Evolutionary conservation across 176 grass and related monocot species (phyloP), one percentile per base, ranked within the genome.

Genomic region (Juncus effusus): DNA sequence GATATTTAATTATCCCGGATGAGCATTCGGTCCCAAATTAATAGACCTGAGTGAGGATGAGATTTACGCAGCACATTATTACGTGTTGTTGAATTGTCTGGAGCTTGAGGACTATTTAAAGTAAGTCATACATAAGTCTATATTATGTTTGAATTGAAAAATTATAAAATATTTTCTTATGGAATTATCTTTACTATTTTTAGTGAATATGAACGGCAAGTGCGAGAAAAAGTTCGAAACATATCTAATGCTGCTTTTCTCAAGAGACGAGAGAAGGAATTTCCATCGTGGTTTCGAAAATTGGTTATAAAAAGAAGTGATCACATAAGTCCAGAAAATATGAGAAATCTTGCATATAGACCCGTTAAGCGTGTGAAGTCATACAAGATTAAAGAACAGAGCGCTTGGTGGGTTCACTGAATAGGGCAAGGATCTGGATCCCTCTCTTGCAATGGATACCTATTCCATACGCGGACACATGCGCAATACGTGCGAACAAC

Each of bases 41-140:
- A 39, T 10, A 16, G 62, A 42, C 5, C 16, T 76, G 40, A 16
- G 10, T 54, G 47, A 40, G n/a, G 7, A 76, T n/a, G 73, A 76
- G 63, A 39, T 16, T 6, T 36, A 65, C 0, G 73, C 73, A 54
- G 47, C 47, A n/a, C n/a, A n/a, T n/a, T n/a, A n/a, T n/a, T n/a
- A n/a, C n/a, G n/a, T n/a, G 4, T n/a, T 76, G 13, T 12, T 56
- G 10, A 76, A 76, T 42, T 76, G 60, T 44, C 35, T 10, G 3
- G 73, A 76, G 36, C 28, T 76, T 6, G 56, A 13, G 38, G 47
- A 51, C 15, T 76, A 62, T 65, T 10, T 64, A 5, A 36, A 55
- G 60, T 76, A 76, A 76, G 60, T 45, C 3, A 3, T 45, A 45
- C n/a, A 45, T 45, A 4, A 45, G 5, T 45, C 3, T 45, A 4